Conservation (phyloP, 768 basidiomycete species). For the Pleurotus salmoneostramineus region DNA sequence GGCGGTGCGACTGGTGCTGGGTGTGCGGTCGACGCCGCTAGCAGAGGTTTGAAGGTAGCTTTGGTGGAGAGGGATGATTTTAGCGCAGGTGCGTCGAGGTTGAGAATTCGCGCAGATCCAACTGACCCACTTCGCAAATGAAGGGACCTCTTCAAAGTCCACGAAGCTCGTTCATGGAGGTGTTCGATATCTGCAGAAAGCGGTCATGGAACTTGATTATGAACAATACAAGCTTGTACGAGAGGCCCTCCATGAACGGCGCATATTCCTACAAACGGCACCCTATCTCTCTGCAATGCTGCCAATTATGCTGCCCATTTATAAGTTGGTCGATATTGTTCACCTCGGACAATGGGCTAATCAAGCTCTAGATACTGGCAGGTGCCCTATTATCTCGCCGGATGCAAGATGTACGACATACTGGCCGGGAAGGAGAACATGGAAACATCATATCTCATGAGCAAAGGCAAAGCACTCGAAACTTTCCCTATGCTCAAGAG, state of each 20-base stretch:
- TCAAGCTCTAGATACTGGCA: slow-evolving; percentile 81
- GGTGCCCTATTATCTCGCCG: slow-evolving; percentile 92
- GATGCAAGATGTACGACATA: slow-evolving; percentile 95
- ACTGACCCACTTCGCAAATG: not conserved
- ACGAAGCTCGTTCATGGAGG: slow-evolving; percentile 99
- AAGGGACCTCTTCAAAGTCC: slow-evolving; percentile 94
- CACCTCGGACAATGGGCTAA: not conserved
- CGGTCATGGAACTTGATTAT: slow-evolving; percentile 92
- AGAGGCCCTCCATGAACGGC: slow-evolving; percentile 92
- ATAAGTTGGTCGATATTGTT: slow-evolving; percentile 56
- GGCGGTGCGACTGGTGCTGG: slow-evolving; percentile 97
- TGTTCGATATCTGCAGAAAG: slow-evolving; percentile 96
- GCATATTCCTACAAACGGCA: slow-evolving; percentile 92
- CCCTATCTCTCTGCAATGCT: slow-evolving; percentile 91
- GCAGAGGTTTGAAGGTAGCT: slow-evolving; percentile 87
- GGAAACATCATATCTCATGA: slow-evolving; percentile 94
- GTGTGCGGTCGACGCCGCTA: slow-evolving; percentile 93
- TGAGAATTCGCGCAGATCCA: not conserved
- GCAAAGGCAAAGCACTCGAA: slow-evolving; percentile 88
- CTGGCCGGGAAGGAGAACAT: slow-evolving; percentile 96
- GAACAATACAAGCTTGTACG: slow-evolving; percentile 94
- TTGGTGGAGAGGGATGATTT: slow-evolving; percentile 94
- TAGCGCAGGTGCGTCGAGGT: slow-evolving; percentile 57
- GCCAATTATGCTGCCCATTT: slow-evolving; percentile 96
- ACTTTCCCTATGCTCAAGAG: slow-evolving; percentile 95